Percentiles rank a stretch among this genome's conserved stretches.
These are phyloP conservation scores for Chenopodium album DNA, from an alignment of 148 eudicot genomes.

Conservation along the genomic window DNA sequence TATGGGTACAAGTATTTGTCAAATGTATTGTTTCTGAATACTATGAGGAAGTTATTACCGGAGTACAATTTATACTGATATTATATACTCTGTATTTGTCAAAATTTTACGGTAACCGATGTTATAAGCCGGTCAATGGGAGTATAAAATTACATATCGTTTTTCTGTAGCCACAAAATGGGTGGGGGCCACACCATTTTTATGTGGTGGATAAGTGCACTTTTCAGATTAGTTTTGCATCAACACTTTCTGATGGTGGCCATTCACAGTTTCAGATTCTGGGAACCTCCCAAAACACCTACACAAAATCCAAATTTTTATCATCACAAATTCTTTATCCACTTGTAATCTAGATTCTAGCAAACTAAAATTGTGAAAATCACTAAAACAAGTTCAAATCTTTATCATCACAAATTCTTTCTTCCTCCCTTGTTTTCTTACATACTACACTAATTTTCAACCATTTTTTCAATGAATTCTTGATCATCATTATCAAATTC, in stretches of 20 bases:
- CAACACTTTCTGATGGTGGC: neutral
- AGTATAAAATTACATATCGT: neutral
- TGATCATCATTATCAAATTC: neutral
- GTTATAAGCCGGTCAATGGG: too few species aligned
- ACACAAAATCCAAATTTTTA: neutral
- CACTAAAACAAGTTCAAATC: neutral
- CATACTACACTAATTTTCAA: neutral
- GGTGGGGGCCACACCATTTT: neutral
- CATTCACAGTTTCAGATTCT: constrained; percentile 11
- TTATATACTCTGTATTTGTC: too few species aligned
- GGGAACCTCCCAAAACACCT: constrained; percentile 10
- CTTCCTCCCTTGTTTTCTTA: neutral
- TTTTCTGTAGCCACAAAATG: neutral
- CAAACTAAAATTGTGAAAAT: neutral
- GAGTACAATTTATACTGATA: too few species aligned
- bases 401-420: constrained; percentile 9
- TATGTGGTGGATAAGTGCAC: constrained; percentile 26
- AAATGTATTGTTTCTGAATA: too few species aligned
- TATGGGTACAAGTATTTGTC: too few species aligned
- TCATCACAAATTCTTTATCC: constrained; percentile 18
- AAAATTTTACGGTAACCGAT: too few species aligned
- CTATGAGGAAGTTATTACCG: too few species aligned
- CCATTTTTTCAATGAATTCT: neutral
- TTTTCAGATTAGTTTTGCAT: neutral
- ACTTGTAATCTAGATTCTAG: neutral